Base-by-base conservation (phyloP, 108 stramenopile species). In the Nitzschia palea region DNA sequence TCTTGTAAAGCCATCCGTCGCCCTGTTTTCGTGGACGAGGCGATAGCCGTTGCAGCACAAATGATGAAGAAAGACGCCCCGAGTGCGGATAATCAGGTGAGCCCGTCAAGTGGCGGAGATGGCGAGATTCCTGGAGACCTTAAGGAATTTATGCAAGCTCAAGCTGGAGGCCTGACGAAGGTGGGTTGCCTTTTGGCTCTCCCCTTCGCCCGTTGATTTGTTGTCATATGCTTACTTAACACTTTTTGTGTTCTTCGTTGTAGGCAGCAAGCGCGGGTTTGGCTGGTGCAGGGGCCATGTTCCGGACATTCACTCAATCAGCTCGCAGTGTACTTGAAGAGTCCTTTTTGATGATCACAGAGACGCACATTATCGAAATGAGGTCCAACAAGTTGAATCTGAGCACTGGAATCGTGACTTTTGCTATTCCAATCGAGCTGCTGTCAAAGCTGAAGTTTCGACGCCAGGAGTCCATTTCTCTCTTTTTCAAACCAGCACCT, bases 331-430 rank as follows among this genome's bases (percentile, higher is more conserved):
- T 86, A 23, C 73, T 95, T 67, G 88, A 95, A 63, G 91, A 92
- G 69, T 87, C 94, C 8, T 95, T 90, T 72, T 67, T 95, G 48
- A 91, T 90, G 88, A 82, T 95, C 42, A 95, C 90, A 1, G 88
- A 92, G 42, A 77, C 84, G 17, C 83, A 86, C 62, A 84, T 95
- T 60, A 76, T 95, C 36, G 94, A 95, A 71, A 73, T 93, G 69
- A 81, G 74, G 55, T 79, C 89, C 18, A 89, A 81, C 65, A 90
- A 85, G 52, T 51, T 95, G 42, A 87, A 82, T 54, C 62, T 91
- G 67, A 85, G 87, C 27, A 84, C 87, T 14, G 90, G 87, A 9
- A 86, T 71, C 67, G 86, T 89, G 15, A 82, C 81, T 35, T 90
- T 89, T 71, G 83, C 82, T 36, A 88, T 90, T 48, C 80, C 80